phyloP scores from a whole-genome alignment of 495 filamentous ascomycete species.

The Cudoniella acicularis region DNA sequence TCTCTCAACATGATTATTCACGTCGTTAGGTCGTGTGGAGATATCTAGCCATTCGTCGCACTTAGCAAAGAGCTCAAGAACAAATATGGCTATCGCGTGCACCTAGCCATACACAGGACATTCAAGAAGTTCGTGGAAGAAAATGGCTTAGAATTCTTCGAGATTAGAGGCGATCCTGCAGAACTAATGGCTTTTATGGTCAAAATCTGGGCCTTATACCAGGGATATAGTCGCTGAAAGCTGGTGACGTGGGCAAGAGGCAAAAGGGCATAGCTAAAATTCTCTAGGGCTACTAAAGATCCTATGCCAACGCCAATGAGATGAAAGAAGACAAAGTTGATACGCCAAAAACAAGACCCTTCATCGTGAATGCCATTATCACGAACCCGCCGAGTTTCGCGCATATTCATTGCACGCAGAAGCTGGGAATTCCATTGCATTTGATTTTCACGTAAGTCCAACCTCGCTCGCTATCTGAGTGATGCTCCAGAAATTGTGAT shows the following conservation, averaged over 20 bases:
- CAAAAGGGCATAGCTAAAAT: constrained; percentile 60
- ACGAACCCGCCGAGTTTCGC: constrained; percentile 78
- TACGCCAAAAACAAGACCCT: too few relatives aligned
- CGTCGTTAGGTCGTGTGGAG: constrained; percentile 22
- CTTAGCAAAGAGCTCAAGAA: constrained; percentile 57
- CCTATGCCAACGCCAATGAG: constrained; percentile 56
- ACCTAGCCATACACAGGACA: constrained; percentile 68
- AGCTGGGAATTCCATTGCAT: constrained; percentile 64
- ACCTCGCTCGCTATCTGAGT: too few relatives aligned
- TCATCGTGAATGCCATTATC: constrained; percentile 74
- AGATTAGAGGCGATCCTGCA: constrained; percentile 66
- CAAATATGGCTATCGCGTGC: constrained; percentile 57
- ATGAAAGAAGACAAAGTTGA: constrained; percentile 47
- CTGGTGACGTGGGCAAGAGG: constrained; percentile 58
- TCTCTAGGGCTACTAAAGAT: constrained; percentile 58
- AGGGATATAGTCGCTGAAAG: constrained; percentile 56
- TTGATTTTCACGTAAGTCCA: constrained; percentile 69
- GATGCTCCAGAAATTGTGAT: too few relatives aligned
- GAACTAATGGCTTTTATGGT: constrained; percentile 83
- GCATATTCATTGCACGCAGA: constrained; percentile 71
- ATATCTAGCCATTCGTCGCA: constrained; percentile 68
- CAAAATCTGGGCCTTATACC: constrained; percentile 74
- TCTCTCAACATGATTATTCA: constrained; percentile 16
- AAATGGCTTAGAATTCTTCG: constrained; percentile 65
- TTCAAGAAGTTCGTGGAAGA: constrained; percentile 62